phyloP scores from a whole-genome alignment of 2,329 filamentous ascomycete genomes.

The Aspergillus sp. region DNA sequence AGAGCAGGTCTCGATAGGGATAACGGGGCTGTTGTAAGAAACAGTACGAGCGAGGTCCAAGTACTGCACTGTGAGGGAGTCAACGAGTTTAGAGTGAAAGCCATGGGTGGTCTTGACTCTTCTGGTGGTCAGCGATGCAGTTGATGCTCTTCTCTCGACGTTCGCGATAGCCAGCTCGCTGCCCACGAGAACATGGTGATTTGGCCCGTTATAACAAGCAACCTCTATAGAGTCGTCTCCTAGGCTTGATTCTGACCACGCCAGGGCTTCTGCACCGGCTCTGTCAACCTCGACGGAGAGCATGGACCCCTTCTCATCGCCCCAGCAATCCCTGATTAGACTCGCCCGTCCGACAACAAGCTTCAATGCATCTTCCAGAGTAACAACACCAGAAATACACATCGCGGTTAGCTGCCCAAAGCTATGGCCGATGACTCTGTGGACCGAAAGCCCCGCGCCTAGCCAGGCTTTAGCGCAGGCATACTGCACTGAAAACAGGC shows the following conservation, averaged over 20 bases:
- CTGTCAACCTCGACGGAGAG: slow-evolving; percentile 22
- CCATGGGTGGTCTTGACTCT: slow-evolving; percentile 48
- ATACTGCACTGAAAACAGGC: slow-evolving; percentile 41
- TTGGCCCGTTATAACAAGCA: slow-evolving; percentile 51
- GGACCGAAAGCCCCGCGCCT: slow-evolving; percentile 34
- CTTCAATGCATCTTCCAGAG: slow-evolving; percentile 29
- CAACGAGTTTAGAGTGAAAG: slow-evolving; percentile 48
- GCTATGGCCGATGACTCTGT: slow-evolving; percentile 39
- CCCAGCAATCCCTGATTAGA: slow-evolving; percentile 35
- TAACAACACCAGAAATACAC: slow-evolving; percentile 31
- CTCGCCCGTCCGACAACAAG: slow-evolving; percentile 30
- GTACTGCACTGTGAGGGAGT: slow-evolving; percentile 32
- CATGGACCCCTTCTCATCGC: slow-evolving; percentile 34
- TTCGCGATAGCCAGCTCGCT: slow-evolving; percentile 30
- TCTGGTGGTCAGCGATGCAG: slow-evolving; percentile 21
- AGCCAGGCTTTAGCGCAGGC: slow-evolving; percentile 40
- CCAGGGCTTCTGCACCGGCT: slow-evolving; percentile 19
- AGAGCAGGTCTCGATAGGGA: slow-evolving; percentile 24
- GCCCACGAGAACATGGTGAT: slow-evolving; percentile 46
- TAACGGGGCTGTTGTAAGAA: slow-evolving; percentile 30
- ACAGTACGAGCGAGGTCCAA: slow-evolving; percentile 24
- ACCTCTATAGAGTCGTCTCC: slow-evolving; percentile 25
- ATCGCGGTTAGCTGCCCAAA: slow-evolving; percentile 42
- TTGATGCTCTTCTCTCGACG: background rate
- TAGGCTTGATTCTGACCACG: background rate